Percentiles rank a stretch among this genome's conserved stretches.
phyloP scores from a whole-genome alignment of 2,329 filamentous ascomycete genomes.

The Alternaria viburni region DNA sequence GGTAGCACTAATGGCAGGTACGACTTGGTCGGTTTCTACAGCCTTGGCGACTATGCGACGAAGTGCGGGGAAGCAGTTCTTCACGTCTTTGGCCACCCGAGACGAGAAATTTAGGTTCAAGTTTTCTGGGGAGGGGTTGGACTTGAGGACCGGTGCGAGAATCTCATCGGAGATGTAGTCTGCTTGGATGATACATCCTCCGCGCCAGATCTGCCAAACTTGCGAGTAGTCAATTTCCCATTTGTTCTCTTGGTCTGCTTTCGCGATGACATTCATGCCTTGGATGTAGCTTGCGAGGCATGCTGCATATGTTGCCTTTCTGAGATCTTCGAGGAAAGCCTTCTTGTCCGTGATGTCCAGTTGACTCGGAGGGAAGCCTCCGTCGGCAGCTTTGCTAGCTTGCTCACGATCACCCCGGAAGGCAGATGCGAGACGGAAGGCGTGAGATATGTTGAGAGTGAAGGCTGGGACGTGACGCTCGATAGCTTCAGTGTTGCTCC shows the following conservation, averaged over 20 bases:
- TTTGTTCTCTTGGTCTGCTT: constrained; percentile 62
- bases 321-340: constrained; percentile 63
- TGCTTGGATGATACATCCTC: constrained; percentile 73
- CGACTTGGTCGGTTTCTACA: constrained; percentile 63
- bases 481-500: constrained; percentile 68
- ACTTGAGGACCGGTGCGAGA: constrained; percentile 56
- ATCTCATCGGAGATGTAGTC: constrained; percentile 67
- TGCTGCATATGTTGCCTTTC: constrained; percentile 66
- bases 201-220: constrained; percentile 69
- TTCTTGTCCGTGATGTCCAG: constrained; percentile 43
- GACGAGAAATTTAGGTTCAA: constrained; percentile 53
- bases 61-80: constrained; percentile 57
- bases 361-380: constrained; percentile 49
- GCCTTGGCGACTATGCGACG: constrained; percentile 64
- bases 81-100: constrained; percentile 61
- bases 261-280: constrained; percentile 68
- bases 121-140: constrained; percentile 49
- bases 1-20: constrained; percentile 66
- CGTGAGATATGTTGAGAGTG: constrained; percentile 68
- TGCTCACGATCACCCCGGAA: constrained; percentile 63
- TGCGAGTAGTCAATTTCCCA: constrained; percentile 64
- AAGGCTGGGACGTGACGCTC: constrained; percentile 67
- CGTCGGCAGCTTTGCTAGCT: constrained; percentile 56
- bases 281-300: constrained; percentile 70
- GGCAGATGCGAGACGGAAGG: constrained; percentile 68